A percentile compares a stretch with the other conserved stretches of the same genome.
Evolutionary conservation across 148 eudicot genomes (phyloP).

Genomic region (Rhododendron vialii): DNA sequence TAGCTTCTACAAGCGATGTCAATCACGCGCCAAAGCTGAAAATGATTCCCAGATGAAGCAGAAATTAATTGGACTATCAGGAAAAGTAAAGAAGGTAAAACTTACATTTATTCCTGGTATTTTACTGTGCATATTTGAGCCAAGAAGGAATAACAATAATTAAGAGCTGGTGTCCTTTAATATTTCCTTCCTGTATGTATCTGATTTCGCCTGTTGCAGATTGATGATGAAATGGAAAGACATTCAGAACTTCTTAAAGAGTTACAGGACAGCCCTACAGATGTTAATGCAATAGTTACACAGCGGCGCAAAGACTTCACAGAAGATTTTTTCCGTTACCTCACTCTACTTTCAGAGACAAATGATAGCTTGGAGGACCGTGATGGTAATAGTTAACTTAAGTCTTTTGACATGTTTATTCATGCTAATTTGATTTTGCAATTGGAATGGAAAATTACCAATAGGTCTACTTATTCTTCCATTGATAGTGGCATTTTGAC

Average conservation of each 20-base stretch:
- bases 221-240: constrained; percentile 91
- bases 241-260: constrained; percentile 72
- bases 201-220: constrained; percentile 57
- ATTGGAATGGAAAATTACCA: neutral
- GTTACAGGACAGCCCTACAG: constrained; percentile 75
- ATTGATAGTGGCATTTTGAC: neutral
- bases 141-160: neutral
- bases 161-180: neutral
- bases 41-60: constrained; percentile 55
- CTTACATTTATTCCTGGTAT: neutral
- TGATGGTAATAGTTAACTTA: constrained; percentile 53
- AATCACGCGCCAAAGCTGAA: constrained; percentile 49
- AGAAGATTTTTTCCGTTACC: constrained; percentile 77
- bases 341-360: constrained; percentile 60
- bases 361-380: constrained; percentile 83
- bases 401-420: neutral
- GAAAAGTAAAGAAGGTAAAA: constrained; percentile 75
- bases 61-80: constrained; percentile 42
- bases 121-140: neutral
- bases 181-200: neutral
- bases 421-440: neutral
- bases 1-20: constrained; percentile 64
- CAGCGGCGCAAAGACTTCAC: constrained; percentile 78
- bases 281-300: constrained; percentile 79
- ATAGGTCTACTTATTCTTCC: neutral